phyloP scores from a whole-genome alignment of 192 early-diverging fungal species.

The Gorgonomyces haynaldii region DNA sequence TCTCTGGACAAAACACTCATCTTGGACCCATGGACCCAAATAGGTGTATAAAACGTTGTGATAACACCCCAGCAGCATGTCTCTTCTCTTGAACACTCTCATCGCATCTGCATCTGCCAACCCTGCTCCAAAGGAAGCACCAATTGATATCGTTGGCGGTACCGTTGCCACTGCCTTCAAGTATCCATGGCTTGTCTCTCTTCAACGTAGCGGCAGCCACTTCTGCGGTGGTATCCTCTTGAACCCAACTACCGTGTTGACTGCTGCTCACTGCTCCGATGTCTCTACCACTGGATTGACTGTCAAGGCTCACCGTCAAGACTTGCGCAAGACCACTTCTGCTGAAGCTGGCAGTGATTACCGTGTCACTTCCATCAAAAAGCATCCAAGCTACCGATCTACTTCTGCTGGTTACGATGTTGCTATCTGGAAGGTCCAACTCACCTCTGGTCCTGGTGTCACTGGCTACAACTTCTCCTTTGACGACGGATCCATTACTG shows the following conservation, averaged over 20 bases:
- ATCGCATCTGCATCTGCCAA: neutral
- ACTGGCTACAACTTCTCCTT: neutral
- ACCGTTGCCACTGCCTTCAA: neutral
- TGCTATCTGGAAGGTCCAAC: neutral
- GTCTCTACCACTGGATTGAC: neutral
- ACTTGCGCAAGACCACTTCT: neutral
- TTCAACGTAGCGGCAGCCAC: neutral
- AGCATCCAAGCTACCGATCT: neutral
- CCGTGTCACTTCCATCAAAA: neutral
- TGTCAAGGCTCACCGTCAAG: neutral
- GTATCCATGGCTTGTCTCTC: neutral
- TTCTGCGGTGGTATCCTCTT: neutral
- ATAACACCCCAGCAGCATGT: too few species aligned
- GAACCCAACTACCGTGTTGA: neutral
- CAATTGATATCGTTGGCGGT: neutral
- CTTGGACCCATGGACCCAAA: too few species aligned
- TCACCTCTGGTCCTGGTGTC: neutral
- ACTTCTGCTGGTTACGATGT: neutral
- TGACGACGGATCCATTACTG: neutral
- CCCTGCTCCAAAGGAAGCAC: neutral
- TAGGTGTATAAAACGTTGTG: too few species aligned
- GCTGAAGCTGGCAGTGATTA: neutral
- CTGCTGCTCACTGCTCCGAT: neutral
- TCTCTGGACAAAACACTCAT: too few species aligned
- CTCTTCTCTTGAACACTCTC: too few species aligned